Evolutionary conservation across 331 rosid species (phyloP), one percentile per base, ranked within the genome.

Genomic region (Phaseolus coccineus): DNA sequence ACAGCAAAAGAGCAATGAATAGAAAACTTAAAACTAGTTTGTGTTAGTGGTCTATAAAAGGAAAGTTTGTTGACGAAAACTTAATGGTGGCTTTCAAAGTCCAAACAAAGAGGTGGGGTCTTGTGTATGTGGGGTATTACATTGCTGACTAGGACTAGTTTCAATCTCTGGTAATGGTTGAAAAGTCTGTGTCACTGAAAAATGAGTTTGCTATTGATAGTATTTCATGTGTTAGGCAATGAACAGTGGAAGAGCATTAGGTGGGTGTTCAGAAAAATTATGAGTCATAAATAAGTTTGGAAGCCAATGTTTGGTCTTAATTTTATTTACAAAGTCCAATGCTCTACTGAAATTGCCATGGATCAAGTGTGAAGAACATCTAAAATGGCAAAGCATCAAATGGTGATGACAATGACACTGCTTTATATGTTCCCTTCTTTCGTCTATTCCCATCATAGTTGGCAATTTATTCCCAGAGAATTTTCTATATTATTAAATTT

Each of bases 301-400:
- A 84, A 42, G 47, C 30, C 55, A 56, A 69, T 40, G 51, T 57
- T 50, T 65, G 33, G 48, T 76, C 67, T 79, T 42, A 63, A 58
- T 74, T 47, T 47, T 48, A 58, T 11, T 57, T 6, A 64, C 4
- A 59, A 80, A 64, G 33, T 77, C 48, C 48, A 31, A 46, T 35
- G 10, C 47, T 62, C 42, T 6, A 25, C 68, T 81, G 42, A 31
- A 24, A 27, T 39, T 30, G 83, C 68, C 82, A 87, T 15, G 12
- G 62, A 53, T 55, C 57, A 71, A 74, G 40, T 59, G 80, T 71
- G 67, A 82, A 74, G 61, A 55, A 22, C 35, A 71, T 78, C 84
- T 7, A 1, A 0, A 68, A 74, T 55, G 67, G 31, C 73, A 61
- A 71, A 73, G 28, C 44, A 66, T 15, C 76, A 71, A 31, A 51